Evolutionary conservation across 139 green algal species (phyloP).

Genomic region (Tetradesmus lagerheimii): DNA sequence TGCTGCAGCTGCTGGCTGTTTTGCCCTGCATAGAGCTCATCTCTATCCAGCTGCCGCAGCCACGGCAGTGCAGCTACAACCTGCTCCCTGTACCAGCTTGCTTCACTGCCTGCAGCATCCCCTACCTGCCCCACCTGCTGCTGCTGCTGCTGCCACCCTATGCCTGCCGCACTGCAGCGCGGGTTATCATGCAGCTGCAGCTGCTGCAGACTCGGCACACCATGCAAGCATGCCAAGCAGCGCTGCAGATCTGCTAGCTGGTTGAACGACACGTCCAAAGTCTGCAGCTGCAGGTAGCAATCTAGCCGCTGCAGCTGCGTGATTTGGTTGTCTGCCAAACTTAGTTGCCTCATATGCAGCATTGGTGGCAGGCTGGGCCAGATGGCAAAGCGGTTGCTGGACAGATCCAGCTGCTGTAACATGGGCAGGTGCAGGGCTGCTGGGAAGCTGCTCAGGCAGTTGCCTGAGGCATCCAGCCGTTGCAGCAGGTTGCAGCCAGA

Average conservation of each 20-base stretch:
- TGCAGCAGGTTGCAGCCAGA: conserved; percentile 33
- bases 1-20: neutral
- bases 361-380: conserved; percentile 26
- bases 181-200: conserved; percentile 44
- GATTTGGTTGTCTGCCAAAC: conserved; percentile 17
- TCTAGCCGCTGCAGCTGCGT: neutral
- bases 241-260: neutral
- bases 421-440: conserved; percentile 16
- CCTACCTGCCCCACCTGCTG: neutral
- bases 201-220: neutral
- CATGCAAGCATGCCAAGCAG: neutral
- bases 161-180: neutral
- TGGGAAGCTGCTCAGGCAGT: conserved; percentile 22
- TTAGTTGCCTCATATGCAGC: conserved; percentile 23
- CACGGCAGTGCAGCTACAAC: conserved; percentile 10
- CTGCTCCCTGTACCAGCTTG: neutral
- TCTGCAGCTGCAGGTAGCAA: neutral
- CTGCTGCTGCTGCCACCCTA: conserved; percentile 3
- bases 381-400: neutral
- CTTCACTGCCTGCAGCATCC: neutral
- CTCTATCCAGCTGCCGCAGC: conserved; percentile 15
- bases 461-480: conserved; percentile 15
- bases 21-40: neutral
- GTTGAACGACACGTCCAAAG: conserved; percentile 20
- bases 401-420: conserved; percentile 40